Evolutionary conservation across 805 yeast genomes (phyloP), one percentile per base, ranked within the genome.

Genomic region (Ogataea philodendri): DNA sequence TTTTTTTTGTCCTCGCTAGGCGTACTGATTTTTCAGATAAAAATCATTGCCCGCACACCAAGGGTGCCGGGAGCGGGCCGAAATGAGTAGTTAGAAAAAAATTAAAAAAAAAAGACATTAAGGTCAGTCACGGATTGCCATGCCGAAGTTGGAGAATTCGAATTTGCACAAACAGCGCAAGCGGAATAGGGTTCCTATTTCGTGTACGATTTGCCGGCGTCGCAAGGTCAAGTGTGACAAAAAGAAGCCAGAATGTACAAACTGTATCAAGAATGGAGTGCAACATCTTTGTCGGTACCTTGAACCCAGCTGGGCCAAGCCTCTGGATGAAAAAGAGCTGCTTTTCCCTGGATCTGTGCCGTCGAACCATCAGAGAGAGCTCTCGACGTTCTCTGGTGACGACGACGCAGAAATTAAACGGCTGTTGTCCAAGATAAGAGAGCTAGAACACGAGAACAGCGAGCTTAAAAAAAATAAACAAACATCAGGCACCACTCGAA

Each of bases 261-360:
- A 72, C 38, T 75, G 81, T 60, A 65, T 67, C 22, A 71, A 72
- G 48, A 74, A 76, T 10, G 80, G 79, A 3, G 80, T 75, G 10
- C 71, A 71, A 6, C 80, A 75, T 49, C 55, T 75, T 13, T 75
- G 81, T 40, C 74, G 72, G 34, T 75, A 74, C 45, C 62, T 75
- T 46, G 79, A 73, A 42, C 81, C 78, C 26, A 62, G 67, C n/a
- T 75, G 81, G 81, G 80, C 81, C 1, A 68, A 67, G 38, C 71
- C 71, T 4, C 40, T 56, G 48, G 51, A 50, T 14, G 63, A 57
- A n/a, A 53, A 52, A 6, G 65, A 59, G 30, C 37, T 56, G 21
- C 50, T 46, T 21, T 37, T 52, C 22, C 51, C 56, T 2, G 52
- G 52, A 6, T 39, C 55, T 3, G 35, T 39, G 5, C 36, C 44